Evolutionary conservation across 1,284 basidiomycete genomes (phyloP).

Genomic region (Thelephora terrestris): DNA sequence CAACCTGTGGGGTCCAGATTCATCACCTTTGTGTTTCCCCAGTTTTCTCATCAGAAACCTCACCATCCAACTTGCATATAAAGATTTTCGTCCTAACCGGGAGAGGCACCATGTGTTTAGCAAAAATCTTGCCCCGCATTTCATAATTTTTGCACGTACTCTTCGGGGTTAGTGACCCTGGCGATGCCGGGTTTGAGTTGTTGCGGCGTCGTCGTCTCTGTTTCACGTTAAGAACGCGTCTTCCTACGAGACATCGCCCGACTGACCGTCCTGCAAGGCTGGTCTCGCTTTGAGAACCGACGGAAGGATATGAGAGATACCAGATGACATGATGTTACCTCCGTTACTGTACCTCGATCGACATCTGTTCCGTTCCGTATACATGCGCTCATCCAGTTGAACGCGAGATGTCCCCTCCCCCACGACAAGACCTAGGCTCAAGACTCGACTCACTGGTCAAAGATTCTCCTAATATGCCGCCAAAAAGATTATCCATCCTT

Average conservation of each 20-base stretch:
- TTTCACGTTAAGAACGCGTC: neutral
- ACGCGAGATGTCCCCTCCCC: neutral
- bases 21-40: neutral
- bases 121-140: neutral
- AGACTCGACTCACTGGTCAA: neutral
- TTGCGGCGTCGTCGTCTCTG: conserved; percentile 38
- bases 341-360: neutral
- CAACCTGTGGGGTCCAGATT: conserved; percentile 38
- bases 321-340: neutral
- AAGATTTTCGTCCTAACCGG: conserved; percentile 48
- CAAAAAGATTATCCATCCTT: neutral
- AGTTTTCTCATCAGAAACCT: neutral
- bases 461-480: neutral
- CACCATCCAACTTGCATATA: conserved; percentile 49
- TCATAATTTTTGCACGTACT: conserved; percentile 28
- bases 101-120: conserved; percentile 1
- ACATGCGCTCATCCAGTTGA: neutral
- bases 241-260: neutral
- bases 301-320: neutral
- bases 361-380: neutral
- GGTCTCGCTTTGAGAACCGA: neutral
- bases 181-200: conserved; percentile 34
- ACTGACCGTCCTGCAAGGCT: conserved; percentile 1
- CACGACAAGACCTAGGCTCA: neutral
- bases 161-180: conserved; percentile 42